Conservation (phyloP, 768 basidiomycete genomes). For the Phylloporus sp. region DNA sequence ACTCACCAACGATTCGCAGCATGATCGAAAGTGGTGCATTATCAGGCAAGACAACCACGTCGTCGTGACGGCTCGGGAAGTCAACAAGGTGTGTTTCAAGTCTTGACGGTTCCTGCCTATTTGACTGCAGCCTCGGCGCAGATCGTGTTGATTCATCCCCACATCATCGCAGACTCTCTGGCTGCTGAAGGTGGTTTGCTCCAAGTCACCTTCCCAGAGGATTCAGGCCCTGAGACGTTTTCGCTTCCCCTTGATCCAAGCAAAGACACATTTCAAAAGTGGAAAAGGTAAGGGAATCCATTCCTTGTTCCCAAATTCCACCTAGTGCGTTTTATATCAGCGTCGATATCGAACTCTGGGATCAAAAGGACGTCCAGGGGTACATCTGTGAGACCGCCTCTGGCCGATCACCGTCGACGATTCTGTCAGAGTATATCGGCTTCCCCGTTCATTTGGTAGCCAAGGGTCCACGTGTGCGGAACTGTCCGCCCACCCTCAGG, state of each 20-base stretch:
- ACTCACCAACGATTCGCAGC: slow-evolving; percentile 34
- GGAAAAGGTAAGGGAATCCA: slow-evolving; percentile 48
- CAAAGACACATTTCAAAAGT: slow-evolving; percentile 41
- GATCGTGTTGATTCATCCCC: slow-evolving; percentile 66
- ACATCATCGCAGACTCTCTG: slow-evolving; percentile 42
- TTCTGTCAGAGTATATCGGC: slow-evolving; percentile 58
- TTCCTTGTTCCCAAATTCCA: background rate
- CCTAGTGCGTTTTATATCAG: slow-evolving; percentile 31
- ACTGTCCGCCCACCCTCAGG: slow-evolving; percentile 43
- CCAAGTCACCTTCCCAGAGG: slow-evolving; percentile 54
- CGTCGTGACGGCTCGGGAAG: slow-evolving; percentile 65
- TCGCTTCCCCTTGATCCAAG: slow-evolving; percentile 54
- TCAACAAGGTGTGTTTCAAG: slow-evolving; percentile 43
- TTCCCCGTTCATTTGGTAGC: slow-evolving; percentile 57
- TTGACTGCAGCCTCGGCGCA: slow-evolving; percentile 22
- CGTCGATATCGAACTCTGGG: slow-evolving; percentile 50
- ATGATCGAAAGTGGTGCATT: slow-evolving; percentile 70
- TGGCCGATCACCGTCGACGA: slow-evolving; percentile 44
- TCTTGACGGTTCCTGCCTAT: background rate
- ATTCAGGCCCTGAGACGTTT: slow-evolving; percentile 53
- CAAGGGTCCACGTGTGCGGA: slow-evolving; percentile 58
- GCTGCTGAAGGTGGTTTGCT: slow-evolving; percentile 46
- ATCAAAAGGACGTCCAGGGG: slow-evolving; percentile 49
- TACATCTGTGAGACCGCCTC: slow-evolving; percentile 52
- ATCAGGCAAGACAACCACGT: slow-evolving; percentile 48